phyloP scores from a whole-genome alignment of 2,329 filamentous ascomycete genomes.

The Colletotrichum sp. region DNA sequence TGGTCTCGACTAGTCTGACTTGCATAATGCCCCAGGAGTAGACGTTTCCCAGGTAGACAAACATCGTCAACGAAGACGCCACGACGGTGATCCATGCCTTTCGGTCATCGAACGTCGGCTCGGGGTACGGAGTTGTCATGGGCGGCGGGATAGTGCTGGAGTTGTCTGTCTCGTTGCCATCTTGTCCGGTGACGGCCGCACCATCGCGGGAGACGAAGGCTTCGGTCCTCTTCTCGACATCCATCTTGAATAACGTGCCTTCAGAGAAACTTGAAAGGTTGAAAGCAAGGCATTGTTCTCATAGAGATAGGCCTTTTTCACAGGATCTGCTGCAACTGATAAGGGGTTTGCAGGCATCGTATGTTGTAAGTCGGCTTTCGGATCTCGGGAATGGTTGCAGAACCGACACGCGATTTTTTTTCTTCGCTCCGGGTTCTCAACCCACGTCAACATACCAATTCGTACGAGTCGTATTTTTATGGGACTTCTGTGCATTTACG shows the following conservation, averaged over 20 bases:
- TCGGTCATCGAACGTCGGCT: neutral
- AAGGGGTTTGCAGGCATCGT: neutral
- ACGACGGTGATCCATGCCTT: constrained; percentile 29
- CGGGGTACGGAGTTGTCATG: neutral
- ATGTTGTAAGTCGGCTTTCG: constrained; percentile 15
- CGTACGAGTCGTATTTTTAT: neutral
- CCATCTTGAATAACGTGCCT: neutral
- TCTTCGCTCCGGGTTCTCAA: neutral
- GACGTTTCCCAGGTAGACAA: constrained; percentile 32
- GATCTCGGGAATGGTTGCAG: neutral
- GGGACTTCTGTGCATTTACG: neutral
- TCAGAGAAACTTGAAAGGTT: neutral
- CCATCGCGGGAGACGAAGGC: neutral
- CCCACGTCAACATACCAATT: neutral
- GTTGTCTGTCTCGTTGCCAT: neutral
- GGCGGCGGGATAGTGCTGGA: neutral
- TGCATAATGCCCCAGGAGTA: constrained; percentile 33
- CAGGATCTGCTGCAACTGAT: neutral
- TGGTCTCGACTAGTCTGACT: constrained; percentile 25
- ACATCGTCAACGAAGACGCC: constrained; percentile 27
- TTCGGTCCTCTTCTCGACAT: neutral
- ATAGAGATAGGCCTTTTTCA: neutral
- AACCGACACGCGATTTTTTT: neutral
- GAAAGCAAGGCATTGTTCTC: neutral
- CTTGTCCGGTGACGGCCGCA: neutral